Evolutionary conservation across 1,284 basidiomycete species (phyloP).

Genomic region (Cryptococcus sp.): DNA sequence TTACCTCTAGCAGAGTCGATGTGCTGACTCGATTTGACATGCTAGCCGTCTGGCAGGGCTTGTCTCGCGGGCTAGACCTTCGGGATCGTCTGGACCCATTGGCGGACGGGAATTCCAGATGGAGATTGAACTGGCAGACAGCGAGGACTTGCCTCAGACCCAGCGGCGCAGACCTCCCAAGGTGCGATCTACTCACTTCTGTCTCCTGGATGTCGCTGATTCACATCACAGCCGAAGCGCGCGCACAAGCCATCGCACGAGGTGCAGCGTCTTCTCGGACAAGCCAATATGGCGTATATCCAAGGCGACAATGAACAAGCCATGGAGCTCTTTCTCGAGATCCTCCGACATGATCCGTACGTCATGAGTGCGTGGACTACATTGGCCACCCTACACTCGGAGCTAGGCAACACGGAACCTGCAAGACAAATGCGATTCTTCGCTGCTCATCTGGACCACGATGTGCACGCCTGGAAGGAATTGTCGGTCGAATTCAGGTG

Average conservation of each 20-base stretch:
- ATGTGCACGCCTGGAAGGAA: slow-evolving; percentile 83
- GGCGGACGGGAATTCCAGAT: slow-evolving; percentile 26
- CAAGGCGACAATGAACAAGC: slow-evolving; percentile 69
- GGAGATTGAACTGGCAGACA: slow-evolving; percentile 32
- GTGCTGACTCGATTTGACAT: background rate
- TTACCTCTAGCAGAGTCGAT: background rate
- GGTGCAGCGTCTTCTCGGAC: slow-evolving; percentile 75
- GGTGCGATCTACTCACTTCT: slow-evolving; percentile 2
- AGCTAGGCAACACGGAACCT: slow-evolving; percentile 67
- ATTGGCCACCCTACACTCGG: slow-evolving; percentile 74
- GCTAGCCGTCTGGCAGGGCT: slow-evolving; percentile 39
- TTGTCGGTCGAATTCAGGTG: slow-evolving; percentile 75
- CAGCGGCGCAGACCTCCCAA: slow-evolving; percentile 9
- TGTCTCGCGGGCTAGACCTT: slow-evolving; percentile 21
- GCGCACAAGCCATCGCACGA: slow-evolving; percentile 73
- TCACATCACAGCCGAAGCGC: slow-evolving; percentile 44
- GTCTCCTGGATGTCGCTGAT: no score
- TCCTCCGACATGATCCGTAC: slow-evolving; percentile 89
- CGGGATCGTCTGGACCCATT: slow-evolving; percentile 9
- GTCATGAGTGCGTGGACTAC: slow-evolving; percentile 83
- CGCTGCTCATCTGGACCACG: slow-evolving; percentile 81
- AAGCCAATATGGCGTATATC: slow-evolving; percentile 80
- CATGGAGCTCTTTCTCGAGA: slow-evolving; percentile 80
- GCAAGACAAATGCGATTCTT: slow-evolving; percentile 84
- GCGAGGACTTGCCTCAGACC: slow-evolving; percentile 31